Evolutionary conservation across 768 basidiomycete genomes (phyloP), one percentile per base, ranked within the genome.

Genomic region (Grammothele lineata): DNA sequence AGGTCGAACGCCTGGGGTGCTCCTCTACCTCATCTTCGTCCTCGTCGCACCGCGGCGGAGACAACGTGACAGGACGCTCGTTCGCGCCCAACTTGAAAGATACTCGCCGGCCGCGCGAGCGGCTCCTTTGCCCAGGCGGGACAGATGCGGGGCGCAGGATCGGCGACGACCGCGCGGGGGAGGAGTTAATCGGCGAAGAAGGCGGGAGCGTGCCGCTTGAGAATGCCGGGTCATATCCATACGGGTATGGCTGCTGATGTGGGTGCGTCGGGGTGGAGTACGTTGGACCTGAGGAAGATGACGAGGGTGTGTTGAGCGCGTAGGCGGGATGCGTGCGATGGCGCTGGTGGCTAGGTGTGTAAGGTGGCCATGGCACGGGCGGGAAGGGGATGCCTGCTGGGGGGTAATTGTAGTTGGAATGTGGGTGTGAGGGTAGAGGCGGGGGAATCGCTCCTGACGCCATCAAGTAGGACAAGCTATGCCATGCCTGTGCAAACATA

Each of bases 31-130:
- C 34, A 40, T 27, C 26, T 23, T 17, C 44, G 48, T 38, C 34
- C 21, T 42, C 33, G 21, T n/a, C 11, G 41, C 8, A 4, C 40
- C 36, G 30, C 24, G 38, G 51, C 11, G 51, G 55, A 8, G 51
- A 34, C 1, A 41, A 22, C 30, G 51, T 37, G 17, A 52, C 17
- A 3, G 53, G 57, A n/a, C 54, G 51, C 23, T 55, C 58, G 34
- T 54, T 36, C 15, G 19, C 62, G 24, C 64, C 63, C n/a, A 78
- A 54, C 48, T 62, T 67, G 58, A 85, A 85, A 10, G 81, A 80
- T 2, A 83, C 81, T 19, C 69, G 68, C 48, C 81, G 70, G 8
- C 76, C 80, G 24, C 74, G 63, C 17, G 81, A 78, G 40, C 64
- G 71, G 61, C 81, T 80, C 41, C 76, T 69, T 23, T 66, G 62